Conservation (phyloP, 2,329 filamentous ascomycete species). For the Epichloe glyceriae region DNA sequence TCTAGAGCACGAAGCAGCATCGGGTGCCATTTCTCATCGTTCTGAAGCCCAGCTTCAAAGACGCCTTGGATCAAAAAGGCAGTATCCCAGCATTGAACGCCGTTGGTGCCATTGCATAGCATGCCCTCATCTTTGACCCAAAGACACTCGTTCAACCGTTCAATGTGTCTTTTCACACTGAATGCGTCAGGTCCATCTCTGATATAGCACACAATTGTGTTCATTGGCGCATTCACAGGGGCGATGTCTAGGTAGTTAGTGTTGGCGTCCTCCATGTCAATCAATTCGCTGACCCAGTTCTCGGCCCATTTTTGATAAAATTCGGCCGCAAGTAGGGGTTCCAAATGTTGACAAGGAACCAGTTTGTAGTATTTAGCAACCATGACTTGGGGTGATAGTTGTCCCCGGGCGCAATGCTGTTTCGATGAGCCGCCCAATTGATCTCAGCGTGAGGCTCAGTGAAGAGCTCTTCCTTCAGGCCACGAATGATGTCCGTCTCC, state of each 20-base stretch:
- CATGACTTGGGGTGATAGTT: slow-evolving; percentile 90
- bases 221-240: slow-evolving; percentile 84
- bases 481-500: slow-evolving; percentile 58
- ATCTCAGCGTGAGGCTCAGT: slow-evolving; percentile 66
- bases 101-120: slow-evolving; percentile 92
- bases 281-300: slow-evolving; percentile 66
- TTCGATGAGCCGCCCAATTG: slow-evolving; percentile 64
- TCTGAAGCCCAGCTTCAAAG: slow-evolving; percentile 65
- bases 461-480: slow-evolving; percentile 71
- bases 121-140: slow-evolving; percentile 91
- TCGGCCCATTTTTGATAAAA: slow-evolving; percentile 59
- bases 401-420: slow-evolving; percentile 65
- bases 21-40: slow-evolving; percentile 61
- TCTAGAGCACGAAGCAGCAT: slow-evolving; percentile 74
- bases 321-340: slow-evolving; percentile 61
- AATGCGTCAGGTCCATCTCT: slow-evolving; percentile 65
- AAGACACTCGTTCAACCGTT: slow-evolving; percentile 72
- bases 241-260: slow-evolving; percentile 78
- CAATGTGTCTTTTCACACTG: slow-evolving; percentile 62
- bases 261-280: slow-evolving; percentile 87
- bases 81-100: slow-evolving; percentile 97
- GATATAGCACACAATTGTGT: slow-evolving; percentile 75
- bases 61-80: slow-evolving; percentile 77
- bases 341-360: slow-evolving; percentile 67
- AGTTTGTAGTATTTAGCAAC: slow-evolving; percentile 68